Evolutionary conservation across 2,329 filamentous ascomycete genomes (phyloP).

Genomic region (Rutstroemia sp.): DNA sequence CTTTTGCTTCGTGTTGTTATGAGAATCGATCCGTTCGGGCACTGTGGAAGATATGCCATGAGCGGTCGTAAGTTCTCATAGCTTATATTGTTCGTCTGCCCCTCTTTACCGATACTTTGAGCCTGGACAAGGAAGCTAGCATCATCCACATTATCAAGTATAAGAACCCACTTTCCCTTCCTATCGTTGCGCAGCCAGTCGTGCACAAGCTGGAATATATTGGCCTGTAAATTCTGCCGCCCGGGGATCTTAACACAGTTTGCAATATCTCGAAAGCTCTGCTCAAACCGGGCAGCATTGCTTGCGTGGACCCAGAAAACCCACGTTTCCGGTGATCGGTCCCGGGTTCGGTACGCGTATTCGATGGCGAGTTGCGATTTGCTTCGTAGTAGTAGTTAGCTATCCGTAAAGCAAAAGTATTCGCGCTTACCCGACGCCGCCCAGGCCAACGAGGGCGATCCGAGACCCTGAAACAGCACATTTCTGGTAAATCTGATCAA

Average conservation of each 20-base stretch:
- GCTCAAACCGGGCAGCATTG: background rate
- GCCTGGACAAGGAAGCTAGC: no score
- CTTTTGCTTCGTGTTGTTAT: no score
- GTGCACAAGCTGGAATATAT: no score
- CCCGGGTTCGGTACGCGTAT: background rate
- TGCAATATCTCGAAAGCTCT: background rate
- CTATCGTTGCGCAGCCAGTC: no score
- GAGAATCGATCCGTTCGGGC: no score
- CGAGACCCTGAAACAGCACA: background rate
- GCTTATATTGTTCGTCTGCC: background rate
- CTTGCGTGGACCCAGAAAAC: background rate
- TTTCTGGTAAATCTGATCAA: background rate
- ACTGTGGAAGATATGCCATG: no score
- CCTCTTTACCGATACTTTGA: no score
- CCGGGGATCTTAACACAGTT: no score
- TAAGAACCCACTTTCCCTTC: background rate
- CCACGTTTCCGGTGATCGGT: background rate
- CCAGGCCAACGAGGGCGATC: background rate
- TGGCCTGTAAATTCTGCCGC: no score
- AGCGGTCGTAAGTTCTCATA: no score
- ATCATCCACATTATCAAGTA: background rate
- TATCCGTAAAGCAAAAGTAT: no score
- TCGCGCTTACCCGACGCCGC: background rate
- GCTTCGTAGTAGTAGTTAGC: no score
- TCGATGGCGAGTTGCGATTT: background rate